phyloP scores from a whole-genome alignment of 305 asterid genomes.

The Galium porrigens region DNA sequence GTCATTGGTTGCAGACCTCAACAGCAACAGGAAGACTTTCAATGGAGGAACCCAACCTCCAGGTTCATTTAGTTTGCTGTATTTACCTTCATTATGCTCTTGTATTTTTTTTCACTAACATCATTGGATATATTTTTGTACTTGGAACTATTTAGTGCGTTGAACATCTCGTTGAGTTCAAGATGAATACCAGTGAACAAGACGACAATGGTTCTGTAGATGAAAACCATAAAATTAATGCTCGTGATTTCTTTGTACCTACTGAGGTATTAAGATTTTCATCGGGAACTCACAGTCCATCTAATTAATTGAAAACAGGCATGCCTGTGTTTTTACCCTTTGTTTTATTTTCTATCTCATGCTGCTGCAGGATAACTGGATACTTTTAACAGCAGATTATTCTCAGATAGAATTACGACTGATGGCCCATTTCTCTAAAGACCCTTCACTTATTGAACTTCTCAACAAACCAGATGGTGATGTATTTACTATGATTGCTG shows the following conservation, averaged over 20 bases:
- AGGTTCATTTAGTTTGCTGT: slow-evolving; percentile 33
- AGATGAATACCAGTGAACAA: slow-evolving; percentile 31
- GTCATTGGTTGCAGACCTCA: slow-evolving; percentile 98
- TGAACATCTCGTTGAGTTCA: slow-evolving; percentile 79
- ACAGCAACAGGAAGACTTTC: slow-evolving; percentile 95
- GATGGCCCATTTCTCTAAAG: slow-evolving; percentile 96
- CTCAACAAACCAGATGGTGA: slow-evolving; percentile 56
- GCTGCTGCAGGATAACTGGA: slow-evolving; percentile 78
- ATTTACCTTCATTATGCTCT: slow-evolving; percentile 8
- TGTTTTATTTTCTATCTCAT: slow-evolving; percentile 15
- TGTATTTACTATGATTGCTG: slow-evolving; percentile 80
- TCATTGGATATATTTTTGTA: not conserved
- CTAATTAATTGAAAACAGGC: slow-evolving; percentile 15
- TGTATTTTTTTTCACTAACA: not conserved
- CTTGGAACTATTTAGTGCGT: slow-evolving; percentile 45
- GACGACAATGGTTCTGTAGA: slow-evolving; percentile 29
- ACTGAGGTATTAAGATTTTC: slow-evolving; percentile 55
- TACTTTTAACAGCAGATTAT: slow-evolving; percentile 82
- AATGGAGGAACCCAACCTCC: slow-evolving; percentile 98
- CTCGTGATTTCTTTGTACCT: slow-evolving; percentile 73
- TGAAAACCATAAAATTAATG: slow-evolving; percentile 46
- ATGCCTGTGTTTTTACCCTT: slow-evolving; percentile 10
- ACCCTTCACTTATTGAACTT: slow-evolving; percentile 52
- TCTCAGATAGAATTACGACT: slow-evolving; percentile 92
- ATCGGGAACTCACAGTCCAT: slow-evolving; percentile 9